phyloP scores from a whole-genome alignment of 257 asterid species.

The Solanum etuberosum region DNA sequence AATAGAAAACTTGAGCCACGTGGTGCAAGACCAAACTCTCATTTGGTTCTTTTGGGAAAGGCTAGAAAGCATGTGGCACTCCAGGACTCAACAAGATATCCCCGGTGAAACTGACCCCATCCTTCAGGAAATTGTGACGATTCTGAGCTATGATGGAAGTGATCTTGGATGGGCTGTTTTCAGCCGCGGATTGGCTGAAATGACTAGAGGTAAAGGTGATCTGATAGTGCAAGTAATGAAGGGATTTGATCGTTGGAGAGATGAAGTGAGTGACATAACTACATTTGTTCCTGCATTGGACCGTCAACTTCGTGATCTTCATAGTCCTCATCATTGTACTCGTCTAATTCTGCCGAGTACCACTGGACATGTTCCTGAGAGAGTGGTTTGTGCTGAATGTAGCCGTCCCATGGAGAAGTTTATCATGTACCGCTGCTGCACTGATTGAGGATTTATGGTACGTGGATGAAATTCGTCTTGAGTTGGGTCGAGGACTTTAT shows the following conservation, averaged over 20 bases:
- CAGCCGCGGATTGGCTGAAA: conserved; percentile 39
- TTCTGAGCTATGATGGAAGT: conserved; percentile 72
- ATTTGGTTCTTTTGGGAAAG: conserved; percentile 89
- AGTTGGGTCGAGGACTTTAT: not conserved
- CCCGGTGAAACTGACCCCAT: conserved; percentile 43
- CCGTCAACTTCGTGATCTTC: conserved; percentile 25
- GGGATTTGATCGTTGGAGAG: conserved; percentile 28
- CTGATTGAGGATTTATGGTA: conserved; percentile 25
- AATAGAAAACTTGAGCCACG: conserved; percentile 48
- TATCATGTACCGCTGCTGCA: conserved; percentile 81
- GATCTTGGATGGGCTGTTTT: conserved; percentile 76
- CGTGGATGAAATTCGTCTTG: not conserved
- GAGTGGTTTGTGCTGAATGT: conserved; percentile 68
- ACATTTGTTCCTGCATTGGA: conserved; percentile 42
- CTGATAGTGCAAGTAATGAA: conserved; percentile 27
- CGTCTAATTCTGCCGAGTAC: conserved; percentile 59
- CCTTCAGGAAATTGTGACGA: conserved; percentile 51
- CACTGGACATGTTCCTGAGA: conserved; percentile 51
- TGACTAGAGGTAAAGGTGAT: conserved; percentile 46
- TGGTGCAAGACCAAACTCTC: conserved; percentile 26
- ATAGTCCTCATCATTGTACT: conserved; percentile 69
- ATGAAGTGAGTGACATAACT: conserved; percentile 30
- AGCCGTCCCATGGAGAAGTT: conserved; percentile 68
- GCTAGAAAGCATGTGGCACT: conserved; percentile 90
- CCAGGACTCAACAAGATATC: conserved; percentile 58